A percentile compares a stretch with the other conserved stretches of the same genome.
These are phyloP conservation scores for Leccinum aurantiacum DNA, from an alignment of 768 basidiomycete species.

Conservation along the genomic window DNA sequence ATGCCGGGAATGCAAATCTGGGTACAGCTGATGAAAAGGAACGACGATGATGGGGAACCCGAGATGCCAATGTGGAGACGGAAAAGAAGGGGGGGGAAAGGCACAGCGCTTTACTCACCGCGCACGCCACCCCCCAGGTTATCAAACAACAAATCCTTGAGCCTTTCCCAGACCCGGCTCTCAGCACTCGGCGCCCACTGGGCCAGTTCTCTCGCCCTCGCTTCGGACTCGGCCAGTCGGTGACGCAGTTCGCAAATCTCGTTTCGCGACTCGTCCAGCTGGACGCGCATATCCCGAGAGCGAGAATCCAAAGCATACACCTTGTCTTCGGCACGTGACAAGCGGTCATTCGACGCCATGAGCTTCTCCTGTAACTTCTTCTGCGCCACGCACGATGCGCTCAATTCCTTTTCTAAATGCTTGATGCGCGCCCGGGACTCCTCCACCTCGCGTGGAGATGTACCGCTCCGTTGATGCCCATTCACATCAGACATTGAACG, in stretches of 20 bases:
- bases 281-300: slow-evolving; percentile 19
- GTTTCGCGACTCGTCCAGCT: slow-evolving; percentile 19
- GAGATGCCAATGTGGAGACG: slow-evolving; percentile 8
- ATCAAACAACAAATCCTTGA: slow-evolving; percentile 33
- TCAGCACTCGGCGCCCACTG: slow-evolving; percentile 19
- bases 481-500: slow-evolving; percentile 2
- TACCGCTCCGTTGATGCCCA: neutral
- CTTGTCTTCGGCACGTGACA: slow-evolving; percentile 17
- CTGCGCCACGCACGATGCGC: slow-evolving; percentile 12
- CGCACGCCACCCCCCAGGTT: slow-evolving; percentile 21
- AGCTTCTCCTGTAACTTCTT: slow-evolving; percentile 23
- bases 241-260: slow-evolving; percentile 26
- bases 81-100: neutral
- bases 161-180: slow-evolving; percentile 26
- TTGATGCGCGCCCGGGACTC: slow-evolving; percentile 16
- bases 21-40: slow-evolving; percentile 15
- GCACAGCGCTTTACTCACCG: slow-evolving; percentile 19
- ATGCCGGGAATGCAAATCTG: slow-evolving; percentile 26
- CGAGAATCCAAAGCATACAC: slow-evolving; percentile 22
- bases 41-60: slow-evolving; percentile 1
- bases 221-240: slow-evolving; percentile 25
- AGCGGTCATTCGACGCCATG: slow-evolving; percentile 12
- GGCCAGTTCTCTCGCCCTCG: slow-evolving; percentile 16
- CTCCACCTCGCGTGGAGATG: neutral
- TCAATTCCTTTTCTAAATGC: slow-evolving; percentile 28